These are phyloP conservation scores for Tuber indicum DNA, from an alignment of 495 filamentous ascomycete genomes.

Conservation along the genomic window DNA sequence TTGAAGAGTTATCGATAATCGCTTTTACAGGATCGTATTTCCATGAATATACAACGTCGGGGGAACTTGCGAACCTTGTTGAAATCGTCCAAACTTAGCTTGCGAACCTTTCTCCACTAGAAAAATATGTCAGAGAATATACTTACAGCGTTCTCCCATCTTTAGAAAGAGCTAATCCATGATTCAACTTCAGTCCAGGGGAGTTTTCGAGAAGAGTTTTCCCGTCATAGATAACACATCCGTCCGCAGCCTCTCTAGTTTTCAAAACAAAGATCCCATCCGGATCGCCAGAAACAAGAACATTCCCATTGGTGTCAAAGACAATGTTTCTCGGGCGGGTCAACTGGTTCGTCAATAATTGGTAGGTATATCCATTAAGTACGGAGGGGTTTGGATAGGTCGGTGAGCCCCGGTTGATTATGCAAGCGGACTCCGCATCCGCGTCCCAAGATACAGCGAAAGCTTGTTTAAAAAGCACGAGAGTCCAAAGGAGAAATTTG, in stretches of 20 bases:
- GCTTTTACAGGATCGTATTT: constrained; percentile 50
- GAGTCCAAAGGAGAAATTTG: neutral
- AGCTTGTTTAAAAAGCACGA: neutral
- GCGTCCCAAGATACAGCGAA: neutral
- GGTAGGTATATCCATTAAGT: constrained; percentile 52
- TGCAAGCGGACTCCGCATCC: neutral
- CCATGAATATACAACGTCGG: constrained; percentile 55
- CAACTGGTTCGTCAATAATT: constrained; percentile 53
- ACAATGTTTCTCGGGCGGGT: constrained; percentile 53
- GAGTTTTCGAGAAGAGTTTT: constrained; percentile 39
- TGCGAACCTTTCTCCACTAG: neutral
- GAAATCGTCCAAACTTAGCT: neutral
- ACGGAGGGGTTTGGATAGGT: constrained; percentile 46
- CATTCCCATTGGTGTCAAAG: constrained; percentile 54
- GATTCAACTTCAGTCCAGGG: constrained; percentile 49
- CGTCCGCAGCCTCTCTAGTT: constrained; percentile 49
- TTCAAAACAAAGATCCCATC: constrained; percentile 52
- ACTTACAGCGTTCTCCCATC: constrained; percentile 58
- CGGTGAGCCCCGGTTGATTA: neutral
- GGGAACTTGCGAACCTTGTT: constrained; percentile 49
- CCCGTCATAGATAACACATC: constrained; percentile 48
- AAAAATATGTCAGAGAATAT: neutral
- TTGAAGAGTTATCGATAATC: constrained; percentile 45
- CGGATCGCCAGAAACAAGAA: constrained; percentile 56
- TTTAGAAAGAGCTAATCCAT: constrained; percentile 58